Conservation (phyloP, 2,329 filamentous ascomycete genomes). For the Xylariaceae sp. region DNA sequence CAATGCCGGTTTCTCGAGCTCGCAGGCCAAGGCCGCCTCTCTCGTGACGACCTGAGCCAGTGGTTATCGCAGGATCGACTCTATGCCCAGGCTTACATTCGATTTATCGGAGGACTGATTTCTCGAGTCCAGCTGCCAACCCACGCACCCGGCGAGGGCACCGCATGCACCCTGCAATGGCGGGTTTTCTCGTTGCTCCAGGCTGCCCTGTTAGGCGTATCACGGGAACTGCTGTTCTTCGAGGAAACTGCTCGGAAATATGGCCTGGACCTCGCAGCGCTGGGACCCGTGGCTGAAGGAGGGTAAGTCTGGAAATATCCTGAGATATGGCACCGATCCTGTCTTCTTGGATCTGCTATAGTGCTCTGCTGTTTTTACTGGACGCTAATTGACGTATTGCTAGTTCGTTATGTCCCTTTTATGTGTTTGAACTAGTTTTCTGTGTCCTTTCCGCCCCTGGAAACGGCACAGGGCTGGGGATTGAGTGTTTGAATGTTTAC, state of each 20-base stretch:
- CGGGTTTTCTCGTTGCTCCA: constrained; percentile 33
- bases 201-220: constrained; percentile 32
- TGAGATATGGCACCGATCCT: background rate
- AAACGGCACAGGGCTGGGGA: background rate
- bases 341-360: too few species aligned
- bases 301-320: background rate
- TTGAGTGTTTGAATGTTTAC: background rate
- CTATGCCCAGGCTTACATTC: constrained; percentile 37
- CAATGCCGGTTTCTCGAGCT: constrained; percentile 31
- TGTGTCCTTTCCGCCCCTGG: background rate
- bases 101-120: constrained; percentile 37
- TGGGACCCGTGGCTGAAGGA: constrained; percentile 16
- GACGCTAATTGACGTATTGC: background rate
- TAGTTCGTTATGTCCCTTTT: background rate
- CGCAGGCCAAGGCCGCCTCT: constrained; percentile 34
- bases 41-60: constrained; percentile 27
- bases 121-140: constrained; percentile 33
- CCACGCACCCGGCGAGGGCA: constrained; percentile 5
- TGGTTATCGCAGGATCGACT: constrained; percentile 39
- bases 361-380: background rate
- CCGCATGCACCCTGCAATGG: constrained; percentile 29
- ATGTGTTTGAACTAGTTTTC: background rate
- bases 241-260: constrained; percentile 32
- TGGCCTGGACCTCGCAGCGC: constrained; percentile 29
- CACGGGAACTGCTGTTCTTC: constrained; percentile 35